These are phyloP conservation scores for Colletotrichum kahawae DNA, from an alignment of 2,329 filamentous ascomycete genomes.

Conservation along the genomic window DNA sequence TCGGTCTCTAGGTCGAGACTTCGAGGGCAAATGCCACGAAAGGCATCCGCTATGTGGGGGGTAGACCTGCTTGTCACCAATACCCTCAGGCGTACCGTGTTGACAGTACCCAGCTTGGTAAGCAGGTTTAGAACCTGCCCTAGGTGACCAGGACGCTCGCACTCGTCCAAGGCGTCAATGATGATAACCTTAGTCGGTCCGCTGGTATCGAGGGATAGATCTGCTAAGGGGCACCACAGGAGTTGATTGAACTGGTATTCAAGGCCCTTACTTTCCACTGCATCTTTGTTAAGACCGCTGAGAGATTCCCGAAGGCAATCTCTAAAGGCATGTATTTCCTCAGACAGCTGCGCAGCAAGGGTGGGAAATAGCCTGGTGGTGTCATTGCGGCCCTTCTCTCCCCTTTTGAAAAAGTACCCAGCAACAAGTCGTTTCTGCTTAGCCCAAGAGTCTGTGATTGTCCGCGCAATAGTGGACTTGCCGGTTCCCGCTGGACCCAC, in stretches of 20 bases:
- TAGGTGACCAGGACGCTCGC: background rate
- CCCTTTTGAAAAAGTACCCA: too few species aligned
- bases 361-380: slow-evolving; percentile 45
- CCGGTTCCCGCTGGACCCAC: too few species aligned
- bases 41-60: too few species aligned
- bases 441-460: too few species aligned
- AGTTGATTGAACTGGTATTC: background rate
- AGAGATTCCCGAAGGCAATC: background rate
- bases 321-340: slow-evolving; percentile 37
- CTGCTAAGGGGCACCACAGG: background rate
- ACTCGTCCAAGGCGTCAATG: background rate
- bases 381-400: too few species aligned
- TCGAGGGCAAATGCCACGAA: too few species aligned
- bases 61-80: background rate
- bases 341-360: slow-evolving; percentile 28
- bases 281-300: background rate
- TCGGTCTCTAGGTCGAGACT: too few species aligned
- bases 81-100: background rate
- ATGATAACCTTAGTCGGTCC: background rate
- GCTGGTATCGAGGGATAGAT: background rate
- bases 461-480: too few species aligned
- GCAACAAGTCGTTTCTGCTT: too few species aligned
- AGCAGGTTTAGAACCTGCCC: background rate
- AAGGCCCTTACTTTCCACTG: background rate
- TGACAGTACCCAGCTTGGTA: background rate